Percentiles rank a stretch among this genome's conserved stretches.
Evolutionary conservation across 208 protist species (phyloP).

Genomic region (Acanthamoeba castellanii): DNA sequence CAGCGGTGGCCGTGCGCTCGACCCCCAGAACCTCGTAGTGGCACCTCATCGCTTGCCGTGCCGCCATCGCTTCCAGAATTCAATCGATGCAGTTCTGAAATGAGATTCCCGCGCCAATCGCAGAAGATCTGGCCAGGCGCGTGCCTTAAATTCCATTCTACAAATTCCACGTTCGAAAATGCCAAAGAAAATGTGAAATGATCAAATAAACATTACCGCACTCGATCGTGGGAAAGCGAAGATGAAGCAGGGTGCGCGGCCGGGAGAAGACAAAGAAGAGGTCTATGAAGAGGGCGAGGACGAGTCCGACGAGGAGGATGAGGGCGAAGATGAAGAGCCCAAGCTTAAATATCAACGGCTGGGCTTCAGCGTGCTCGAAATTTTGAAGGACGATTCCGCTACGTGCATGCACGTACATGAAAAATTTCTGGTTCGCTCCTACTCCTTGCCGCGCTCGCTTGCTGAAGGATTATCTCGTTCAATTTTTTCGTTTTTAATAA

Average conservation of each 20-base stretch:
- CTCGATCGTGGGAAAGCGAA: neutral
- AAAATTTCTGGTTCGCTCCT: slow-evolving; percentile 73
- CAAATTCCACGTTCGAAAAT: neutral
- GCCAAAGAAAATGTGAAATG: neutral
- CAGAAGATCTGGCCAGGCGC: neutral
- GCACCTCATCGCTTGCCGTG: slow-evolving; percentile 22
- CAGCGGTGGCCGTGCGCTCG: slow-evolving; percentile 78
- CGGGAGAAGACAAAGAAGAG: slow-evolving; percentile 11
- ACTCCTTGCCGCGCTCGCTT: neutral
- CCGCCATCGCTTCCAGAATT: slow-evolving; percentile 1
- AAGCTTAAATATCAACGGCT: slow-evolving; percentile 74
- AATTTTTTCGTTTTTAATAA: neutral
- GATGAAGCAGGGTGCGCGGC: slow-evolving; percentile 23
- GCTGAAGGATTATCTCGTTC: neutral
- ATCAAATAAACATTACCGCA: neutral
- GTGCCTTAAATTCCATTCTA: neutral
- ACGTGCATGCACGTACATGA: slow-evolving; percentile 70
- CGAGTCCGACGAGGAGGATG: neutral
- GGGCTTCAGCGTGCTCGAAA: slow-evolving; percentile 72
- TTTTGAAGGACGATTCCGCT: slow-evolving; percentile 68
- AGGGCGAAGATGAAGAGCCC: slow-evolving; percentile 70
- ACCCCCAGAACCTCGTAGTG: slow-evolving; percentile 89
- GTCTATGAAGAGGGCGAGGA: slow-evolving; percentile 23
- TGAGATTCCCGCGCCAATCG: neutral
- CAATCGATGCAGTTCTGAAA: neutral